A percentile compares a stretch with the other conserved stretches of the same genome.
Evolutionary conservation across 345 rosid genomes (phyloP).

Genomic region (Clarkia xantiana): DNA sequence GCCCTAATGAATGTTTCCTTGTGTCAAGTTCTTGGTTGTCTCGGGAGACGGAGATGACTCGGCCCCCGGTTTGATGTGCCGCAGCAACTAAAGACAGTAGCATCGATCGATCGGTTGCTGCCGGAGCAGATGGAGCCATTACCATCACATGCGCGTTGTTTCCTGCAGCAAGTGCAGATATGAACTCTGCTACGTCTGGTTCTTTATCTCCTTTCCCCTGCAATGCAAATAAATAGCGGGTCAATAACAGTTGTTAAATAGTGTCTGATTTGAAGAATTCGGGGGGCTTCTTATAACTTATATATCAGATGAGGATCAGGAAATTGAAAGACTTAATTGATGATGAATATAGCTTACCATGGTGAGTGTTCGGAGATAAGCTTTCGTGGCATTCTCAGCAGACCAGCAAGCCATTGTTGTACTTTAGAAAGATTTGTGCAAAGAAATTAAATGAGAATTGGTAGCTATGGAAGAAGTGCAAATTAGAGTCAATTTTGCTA

Average conservation of each 20-base stretch:
- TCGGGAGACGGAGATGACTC: conserved; percentile 18
- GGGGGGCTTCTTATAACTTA: too few species aligned
- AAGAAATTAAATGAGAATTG: too few species aligned
- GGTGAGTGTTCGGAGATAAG: conserved; percentile 34
- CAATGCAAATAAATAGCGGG: too few species aligned
- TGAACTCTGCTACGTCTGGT: conserved; percentile 44
- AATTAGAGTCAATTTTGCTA: background rate
- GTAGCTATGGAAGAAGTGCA: too few species aligned
- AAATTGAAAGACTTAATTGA: too few species aligned
- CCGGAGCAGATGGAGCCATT: conserved; percentile 9
- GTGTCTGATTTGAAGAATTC: too few species aligned
- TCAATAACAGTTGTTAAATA: too few species aligned
- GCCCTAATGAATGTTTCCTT: conserved; percentile 12
- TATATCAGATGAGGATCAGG: too few species aligned
- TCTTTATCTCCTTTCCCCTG: conserved; percentile 29
- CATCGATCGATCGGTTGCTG: conserved; percentile 11
- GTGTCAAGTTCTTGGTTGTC: conserved; percentile 3
- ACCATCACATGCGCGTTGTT: conserved; percentile 41
- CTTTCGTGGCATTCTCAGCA: conserved; percentile 46
- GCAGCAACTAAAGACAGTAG: conserved; percentile 27
- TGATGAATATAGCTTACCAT: conserved; percentile 17
- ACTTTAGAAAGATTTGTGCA: background rate
- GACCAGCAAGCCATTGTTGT: conserved; percentile 25
- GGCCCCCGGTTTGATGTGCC: conserved; percentile 33
- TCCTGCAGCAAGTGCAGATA: conserved; percentile 45